A percentile compares a stretch with the other conserved stretches of the same genome.
phyloP scores from a whole-genome alignment of 2,329 filamentous ascomycete species.

The Colletotrichum aenigma region DNA sequence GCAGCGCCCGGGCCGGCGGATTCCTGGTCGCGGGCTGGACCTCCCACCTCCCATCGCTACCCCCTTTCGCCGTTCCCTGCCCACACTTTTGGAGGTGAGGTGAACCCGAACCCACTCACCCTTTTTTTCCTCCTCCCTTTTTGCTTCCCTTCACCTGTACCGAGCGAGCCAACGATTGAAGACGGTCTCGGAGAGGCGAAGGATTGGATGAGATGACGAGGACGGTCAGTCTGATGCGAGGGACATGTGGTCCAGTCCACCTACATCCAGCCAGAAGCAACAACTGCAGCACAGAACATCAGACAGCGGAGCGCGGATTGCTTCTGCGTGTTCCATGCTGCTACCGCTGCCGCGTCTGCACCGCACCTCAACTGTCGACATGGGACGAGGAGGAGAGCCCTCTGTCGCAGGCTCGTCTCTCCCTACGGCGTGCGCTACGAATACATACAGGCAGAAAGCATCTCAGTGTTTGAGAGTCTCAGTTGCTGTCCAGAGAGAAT shows the following conservation, averaged over 20 bases:
- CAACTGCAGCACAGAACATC: neutral
- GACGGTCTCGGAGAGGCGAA: neutral
- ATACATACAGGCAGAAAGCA: neutral
- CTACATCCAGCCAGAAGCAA: neutral
- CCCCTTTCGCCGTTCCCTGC: neutral
- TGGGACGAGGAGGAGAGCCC: neutral
- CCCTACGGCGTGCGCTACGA: neutral
- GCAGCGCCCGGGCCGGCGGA: neutral
- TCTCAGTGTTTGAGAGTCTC: neutral
- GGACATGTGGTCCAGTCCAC: neutral
- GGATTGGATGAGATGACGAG: slow-evolving; percentile 2
- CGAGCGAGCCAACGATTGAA: neutral
- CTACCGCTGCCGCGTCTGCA: neutral
- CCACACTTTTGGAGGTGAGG: neutral
- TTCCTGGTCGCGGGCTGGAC: neutral
- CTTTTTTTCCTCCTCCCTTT: neutral
- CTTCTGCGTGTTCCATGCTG: slow-evolving; percentile 5
- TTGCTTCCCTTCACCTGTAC: neutral
- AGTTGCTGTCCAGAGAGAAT: neutral
- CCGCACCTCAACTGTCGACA: neutral
- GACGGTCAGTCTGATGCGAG: neutral
- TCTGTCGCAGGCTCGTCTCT: neutral
- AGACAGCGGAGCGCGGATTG: neutral
- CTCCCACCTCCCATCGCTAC: slow-evolving; percentile 1
- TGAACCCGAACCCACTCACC: neutral